These are phyloP conservation scores for Taiwanofungus camphoratus DNA, from an alignment of 1,284 basidiomycete genomes.

Conservation along the genomic window DNA sequence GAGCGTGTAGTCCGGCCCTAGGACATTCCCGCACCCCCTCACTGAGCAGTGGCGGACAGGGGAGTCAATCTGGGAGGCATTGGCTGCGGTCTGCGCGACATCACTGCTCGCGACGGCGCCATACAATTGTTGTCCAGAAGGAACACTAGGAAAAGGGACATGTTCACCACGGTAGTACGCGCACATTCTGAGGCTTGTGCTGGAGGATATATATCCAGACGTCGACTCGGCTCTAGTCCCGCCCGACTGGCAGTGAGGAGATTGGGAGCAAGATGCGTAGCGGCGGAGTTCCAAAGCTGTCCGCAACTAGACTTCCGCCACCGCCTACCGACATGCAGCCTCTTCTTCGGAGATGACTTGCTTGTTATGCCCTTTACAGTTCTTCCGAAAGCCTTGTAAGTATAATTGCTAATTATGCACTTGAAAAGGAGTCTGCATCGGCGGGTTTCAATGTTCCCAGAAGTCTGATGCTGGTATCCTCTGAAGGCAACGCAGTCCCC, in stretches of 20 bases:
- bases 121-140: background rate
- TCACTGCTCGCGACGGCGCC: background rate
- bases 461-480: too few species aligned
- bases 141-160: slow-evolving; percentile 17
- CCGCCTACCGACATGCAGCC: too few species aligned
- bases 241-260: background rate
- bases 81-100: background rate
- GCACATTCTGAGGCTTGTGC: slow-evolving; percentile 13
- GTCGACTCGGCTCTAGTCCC: slow-evolving; percentile 4
- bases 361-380: too few species aligned
- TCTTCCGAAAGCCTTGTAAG: too few species aligned
- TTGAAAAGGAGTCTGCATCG: too few species aligned
- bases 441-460: too few species aligned
- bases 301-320: background rate
- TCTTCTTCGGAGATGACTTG: too few species aligned
- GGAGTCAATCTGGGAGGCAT: background rate
- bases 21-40: slow-evolving; percentile 26
- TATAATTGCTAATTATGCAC: too few species aligned
- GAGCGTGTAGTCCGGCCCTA: slow-evolving; percentile 25
- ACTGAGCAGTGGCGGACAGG: slow-evolving; percentile 25
- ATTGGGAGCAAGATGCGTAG: background rate
- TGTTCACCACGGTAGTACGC: slow-evolving; percentile 16
- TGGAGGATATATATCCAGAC: slow-evolving; percentile 14
- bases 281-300: slow-evolving; percentile 1
- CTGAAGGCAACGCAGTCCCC: too few species aligned